Base-by-base conservation (phyloP, 1,139 yeast genomes). In the Nadsonia starkeyi-henricii region DNA sequence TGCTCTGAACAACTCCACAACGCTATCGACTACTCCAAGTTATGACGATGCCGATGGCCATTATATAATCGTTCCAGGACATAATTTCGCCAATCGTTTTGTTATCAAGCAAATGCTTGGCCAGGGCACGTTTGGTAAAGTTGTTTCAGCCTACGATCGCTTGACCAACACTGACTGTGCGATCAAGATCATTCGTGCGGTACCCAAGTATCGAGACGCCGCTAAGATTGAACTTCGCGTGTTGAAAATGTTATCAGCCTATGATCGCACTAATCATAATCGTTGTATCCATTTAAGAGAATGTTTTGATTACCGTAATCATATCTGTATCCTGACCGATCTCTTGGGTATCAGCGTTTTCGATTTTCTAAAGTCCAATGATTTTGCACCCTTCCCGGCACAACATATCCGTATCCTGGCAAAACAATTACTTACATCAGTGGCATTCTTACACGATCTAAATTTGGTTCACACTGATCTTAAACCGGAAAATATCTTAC, bases 61-160 rank as follows among this genome's bases (percentile, higher is more conserved):
- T 52, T 69, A 64, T 51, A 52, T 62, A 19, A 62, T 66, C 30
- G 54, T 57, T 23, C 57, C 60, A 12, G 62, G 68, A 45, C 55
- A 67, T 21, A 54, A 54, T 20, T 65, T 69, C 48, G 64, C 68
- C 18, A 59, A 61, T 17, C 74, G 80, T 50, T 69, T 86, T 48
- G 58, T 57, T 28, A 61, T 71, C 42, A 50, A 57, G 23, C 59
- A 62, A 46, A 58, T 67, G 45, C 69, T 93, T 52, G 99, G 99
- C 20, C 97, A 91, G 61, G 99, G 99, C 7, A 93, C 98, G 0
- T 93, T 91, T 69, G 98, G 98, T 19, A 91, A 89, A 62, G 99
- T 93, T 15, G 83, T 88, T 20, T 62, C 67, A 15, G 72, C 72
- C 7, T 67, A 60, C 48, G 71, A 68, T 53, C 72, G 72, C 52